These are phyloP conservation scores for Neophaeococcomyces aloes DNA, from an alignment of 2,329 filamentous ascomycete genomes.

Conservation along the genomic window DNA sequence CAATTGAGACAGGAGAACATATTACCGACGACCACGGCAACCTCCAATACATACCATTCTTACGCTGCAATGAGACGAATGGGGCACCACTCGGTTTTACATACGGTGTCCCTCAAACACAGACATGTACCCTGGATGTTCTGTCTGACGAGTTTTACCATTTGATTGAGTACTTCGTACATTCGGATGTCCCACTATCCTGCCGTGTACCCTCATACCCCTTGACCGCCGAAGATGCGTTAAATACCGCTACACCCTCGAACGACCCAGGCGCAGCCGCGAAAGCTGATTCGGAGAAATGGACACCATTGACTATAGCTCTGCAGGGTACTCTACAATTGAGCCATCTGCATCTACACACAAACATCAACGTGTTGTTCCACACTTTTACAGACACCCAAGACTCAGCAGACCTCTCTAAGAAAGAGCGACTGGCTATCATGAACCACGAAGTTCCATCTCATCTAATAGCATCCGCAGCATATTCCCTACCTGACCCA, in stretches of 20 bases:
- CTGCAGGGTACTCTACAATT: slow-evolving; percentile 79
- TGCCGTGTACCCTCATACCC: slow-evolving; percentile 82
- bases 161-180: slow-evolving; percentile 75
- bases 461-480: slow-evolving; percentile 75
- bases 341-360: slow-evolving; percentile 82
- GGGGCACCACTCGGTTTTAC: slow-evolving; percentile 64
- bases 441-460: slow-evolving; percentile 46
- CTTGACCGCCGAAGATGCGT: slow-evolving; percentile 26
- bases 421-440: slow-evolving; percentile 43
- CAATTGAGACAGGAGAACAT: slow-evolving; percentile 76
- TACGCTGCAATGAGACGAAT: slow-evolving; percentile 76
- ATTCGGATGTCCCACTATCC: slow-evolving; percentile 84
- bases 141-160: slow-evolving; percentile 47
- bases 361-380: slow-evolving; percentile 78
- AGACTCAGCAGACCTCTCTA: slow-evolving; percentile 35
- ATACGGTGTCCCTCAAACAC: slow-evolving; percentile 63
- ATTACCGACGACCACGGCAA: slow-evolving; percentile 70
- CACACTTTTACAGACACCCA: slow-evolving; percentile 40
- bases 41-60: slow-evolving; percentile 86
- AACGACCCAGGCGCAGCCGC: slow-evolving; percentile 24
- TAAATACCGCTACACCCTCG: slow-evolving; percentile 11
- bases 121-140: slow-evolving; percentile 42
- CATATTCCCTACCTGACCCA: slow-evolving; percentile 66
- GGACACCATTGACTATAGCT: slow-evolving; percentile 78
- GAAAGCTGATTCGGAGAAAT: slow-evolving; percentile 42